Evolutionary conservation across 164 flowering plant species (phyloP).

Genomic region (Nelumbo lutea): DNA sequence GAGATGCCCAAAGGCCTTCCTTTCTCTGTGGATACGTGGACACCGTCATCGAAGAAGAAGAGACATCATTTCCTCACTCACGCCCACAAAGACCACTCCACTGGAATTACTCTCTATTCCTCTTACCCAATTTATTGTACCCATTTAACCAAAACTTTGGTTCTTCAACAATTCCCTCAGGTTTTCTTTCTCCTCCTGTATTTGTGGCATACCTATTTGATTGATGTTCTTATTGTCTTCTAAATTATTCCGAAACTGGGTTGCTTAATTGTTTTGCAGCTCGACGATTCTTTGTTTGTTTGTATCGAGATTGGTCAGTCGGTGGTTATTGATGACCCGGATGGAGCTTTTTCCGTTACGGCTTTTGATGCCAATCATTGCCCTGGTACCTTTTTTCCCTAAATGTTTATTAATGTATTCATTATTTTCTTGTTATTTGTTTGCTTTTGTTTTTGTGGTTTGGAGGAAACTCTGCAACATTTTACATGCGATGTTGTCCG

Average conservation of each 20-base stretch:
- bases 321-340: constrained; percentile 51
- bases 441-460: background rate
- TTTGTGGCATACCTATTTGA: background rate
- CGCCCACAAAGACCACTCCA: constrained; percentile 74
- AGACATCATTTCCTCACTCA: constrained; percentile 75
- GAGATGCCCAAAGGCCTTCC: constrained; percentile 84
- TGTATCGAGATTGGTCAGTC: constrained; percentile 28
- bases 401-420: background rate
- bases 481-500: no score
- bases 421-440: background rate
- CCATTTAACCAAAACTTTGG: constrained; percentile 47
- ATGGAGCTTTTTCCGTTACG: constrained; percentile 55
- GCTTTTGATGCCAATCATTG: constrained; percentile 94
- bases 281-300: constrained; percentile 23
- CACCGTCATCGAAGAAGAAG: constrained; percentile 43
- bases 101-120: constrained; percentile 35
- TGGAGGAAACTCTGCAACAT: background rate
- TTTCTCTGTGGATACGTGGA: constrained; percentile 87
- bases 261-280: constrained; percentile 9
- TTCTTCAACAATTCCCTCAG: constrained; percentile 54
- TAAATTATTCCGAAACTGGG: background rate
- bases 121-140: constrained; percentile 70
- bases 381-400: constrained; percentile 36
- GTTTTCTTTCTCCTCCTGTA: constrained; percentile 13
- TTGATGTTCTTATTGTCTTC: background rate